Evolutionary conservation across 176 grass and related monocot genomes (phyloP), one percentile per base, ranked within the genome.

Genomic region (Raddia distichophylla): DNA sequence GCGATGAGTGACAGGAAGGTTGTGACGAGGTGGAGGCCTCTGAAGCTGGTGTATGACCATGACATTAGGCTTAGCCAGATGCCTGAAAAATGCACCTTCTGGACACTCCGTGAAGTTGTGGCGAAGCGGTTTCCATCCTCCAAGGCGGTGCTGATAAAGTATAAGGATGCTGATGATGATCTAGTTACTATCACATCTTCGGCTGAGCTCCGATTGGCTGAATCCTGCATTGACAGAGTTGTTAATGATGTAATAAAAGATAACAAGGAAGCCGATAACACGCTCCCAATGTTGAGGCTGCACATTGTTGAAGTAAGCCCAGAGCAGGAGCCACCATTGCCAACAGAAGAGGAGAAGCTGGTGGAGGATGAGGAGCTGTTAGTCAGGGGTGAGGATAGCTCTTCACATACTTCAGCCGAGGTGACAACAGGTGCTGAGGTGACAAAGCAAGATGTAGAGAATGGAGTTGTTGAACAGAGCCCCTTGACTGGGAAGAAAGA

Each of bases 41-140:
- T 99, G 63, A 99, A 99, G 76, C 88, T 99, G 63, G 91, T 99
- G 52, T 95, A 99, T 56, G 96, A 86, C 81, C 96, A 99, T 16
- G 96, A 99, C 74, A 99, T 99, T 60, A 87, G 96, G 69, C 96
- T 99, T 4, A 89, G 86, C 3, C 84, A 91, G 82, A 84, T 99
- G 85, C 96, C 93, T 0, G 89, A 86, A 33, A 91, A 86, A 74
- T 95, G 96, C 68, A 90, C 79, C 79, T 89, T 93, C 59, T 73
- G 66, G 48, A 22, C 16, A 10, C 86, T 99, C 64, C 84, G 96
- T 45, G 88, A 99, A 49, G 82, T 93, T 49, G 93, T 99, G 53
- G 67, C 91, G 0, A 85, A 84, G 76, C 84, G 93, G 51, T 99
- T 90, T 46, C 96, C 89, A 4, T 95, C 93, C 61, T 95, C 96